Conservation (phyloP, 495 filamentous ascomycete species). For the Pyrenula massariospora region DNA sequence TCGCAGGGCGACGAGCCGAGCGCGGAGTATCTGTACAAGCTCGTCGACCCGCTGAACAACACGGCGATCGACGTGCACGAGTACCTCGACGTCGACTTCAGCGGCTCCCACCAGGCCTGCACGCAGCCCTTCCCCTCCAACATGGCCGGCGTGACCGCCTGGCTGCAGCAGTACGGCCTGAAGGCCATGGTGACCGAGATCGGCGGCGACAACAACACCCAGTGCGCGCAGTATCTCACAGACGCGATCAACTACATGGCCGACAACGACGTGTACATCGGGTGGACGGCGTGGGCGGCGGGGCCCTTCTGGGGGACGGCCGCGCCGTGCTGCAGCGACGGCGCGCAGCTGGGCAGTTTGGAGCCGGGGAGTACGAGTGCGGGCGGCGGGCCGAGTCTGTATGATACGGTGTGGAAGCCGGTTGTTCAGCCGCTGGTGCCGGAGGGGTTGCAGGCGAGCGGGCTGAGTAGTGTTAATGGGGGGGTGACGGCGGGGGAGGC, state of each 20-base stretch:
- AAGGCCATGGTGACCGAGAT: slow-evolving; percentile 42
- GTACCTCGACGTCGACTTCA: slow-evolving; percentile 46
- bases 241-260: slow-evolving; percentile 23
- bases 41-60: slow-evolving; percentile 36
- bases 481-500: background rate
- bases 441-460: background rate
- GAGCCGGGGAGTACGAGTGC: background rate
- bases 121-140: slow-evolving; percentile 34
- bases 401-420: background rate
- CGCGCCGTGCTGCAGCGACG: slow-evolving; percentile 2
- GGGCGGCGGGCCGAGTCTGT: background rate
- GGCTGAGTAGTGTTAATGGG: background rate
- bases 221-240: slow-evolving; percentile 26
- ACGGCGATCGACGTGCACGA: slow-evolving; percentile 45
- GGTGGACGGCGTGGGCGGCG: slow-evolving; percentile 40
- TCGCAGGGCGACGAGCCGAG: slow-evolving; percentile 34
- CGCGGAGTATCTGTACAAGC: slow-evolving; percentile 39
- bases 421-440: background rate
- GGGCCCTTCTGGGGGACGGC: slow-evolving; percentile 29
- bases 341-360: background rate
- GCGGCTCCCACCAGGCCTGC: slow-evolving; percentile 39
- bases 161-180: slow-evolving; percentile 33
- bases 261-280: slow-evolving; percentile 40
- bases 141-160: slow-evolving; percentile 34
- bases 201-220: slow-evolving; percentile 36